Evolutionary conservation across 495 filamentous ascomycete species (phyloP).

Genomic region (Hypoxylon trugodes): DNA sequence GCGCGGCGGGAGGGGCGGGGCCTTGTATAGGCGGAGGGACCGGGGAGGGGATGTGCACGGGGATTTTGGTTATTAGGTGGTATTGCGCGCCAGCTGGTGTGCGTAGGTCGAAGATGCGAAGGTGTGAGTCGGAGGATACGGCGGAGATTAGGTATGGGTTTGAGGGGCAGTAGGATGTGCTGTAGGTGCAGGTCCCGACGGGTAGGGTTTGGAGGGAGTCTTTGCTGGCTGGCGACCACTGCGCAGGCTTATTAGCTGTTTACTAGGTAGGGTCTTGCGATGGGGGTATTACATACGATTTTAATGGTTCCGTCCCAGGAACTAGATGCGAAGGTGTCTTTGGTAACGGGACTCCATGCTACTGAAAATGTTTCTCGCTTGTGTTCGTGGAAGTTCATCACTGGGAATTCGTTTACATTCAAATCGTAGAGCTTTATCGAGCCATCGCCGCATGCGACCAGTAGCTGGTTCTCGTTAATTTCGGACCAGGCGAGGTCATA

Average conservation of each 20-base stretch:
- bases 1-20: conserved; percentile 45
- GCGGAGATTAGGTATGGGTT: conserved; percentile 79
- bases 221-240: conserved; percentile 79
- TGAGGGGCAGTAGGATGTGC: conserved; percentile 80
- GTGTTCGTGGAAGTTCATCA: conserved; percentile 91
- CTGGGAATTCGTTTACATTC: conserved; percentile 76
- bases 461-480: conserved; percentile 90
- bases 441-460: conserved; percentile 87
- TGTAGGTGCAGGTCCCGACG: conserved; percentile 91
- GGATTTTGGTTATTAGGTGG: conserved; percentile 79
- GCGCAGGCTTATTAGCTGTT: conserved; percentile 10
- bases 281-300: conserved; percentile 60
- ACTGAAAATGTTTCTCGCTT: conserved; percentile 90
- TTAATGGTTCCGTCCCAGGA: conserved; percentile 97
- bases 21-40: conserved; percentile 48
- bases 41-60: conserved; percentile 71
- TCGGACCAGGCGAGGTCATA: conserved; percentile 96
- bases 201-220: conserved; percentile 83
- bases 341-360: conserved; percentile 89
- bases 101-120: conserved; percentile 89
- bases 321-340: conserved; percentile 84
- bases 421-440: conserved; percentile 94
- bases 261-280: not conserved
- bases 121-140: conserved; percentile 83
- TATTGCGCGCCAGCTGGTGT: conserved; percentile 82